Percentiles rank a stretch among this genome's conserved stretches.
Conservation (phyloP, 139 green algal species). For the Auxenochlorella pyrenoidosa region DNA sequence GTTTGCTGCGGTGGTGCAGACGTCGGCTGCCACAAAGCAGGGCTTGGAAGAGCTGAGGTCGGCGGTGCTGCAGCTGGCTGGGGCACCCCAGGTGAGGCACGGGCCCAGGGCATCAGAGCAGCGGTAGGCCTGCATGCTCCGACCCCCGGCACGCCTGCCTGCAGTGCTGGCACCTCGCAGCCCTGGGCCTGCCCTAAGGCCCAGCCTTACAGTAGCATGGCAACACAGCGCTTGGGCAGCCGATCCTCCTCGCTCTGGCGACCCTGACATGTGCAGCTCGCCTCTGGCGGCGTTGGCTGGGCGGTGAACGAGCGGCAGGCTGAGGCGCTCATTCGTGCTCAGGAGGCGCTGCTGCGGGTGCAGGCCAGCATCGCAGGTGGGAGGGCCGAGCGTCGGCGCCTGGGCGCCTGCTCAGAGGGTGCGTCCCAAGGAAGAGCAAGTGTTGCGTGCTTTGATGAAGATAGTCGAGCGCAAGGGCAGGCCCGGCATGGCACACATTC, state of each 20-base stretch:
- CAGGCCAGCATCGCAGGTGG: constrained; percentile 63
- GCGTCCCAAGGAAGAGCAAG: no score
- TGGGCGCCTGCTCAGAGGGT: no score
- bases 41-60: constrained; percentile 76
- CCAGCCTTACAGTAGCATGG: neutral
- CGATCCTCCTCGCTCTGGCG: neutral
- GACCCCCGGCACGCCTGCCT: neutral
- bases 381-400: neutral
- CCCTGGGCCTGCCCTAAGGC: no score
- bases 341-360: constrained; percentile 67
- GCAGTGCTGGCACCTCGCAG: no score
- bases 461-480: neutral
- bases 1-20: constrained; percentile 65
- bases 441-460: no score
- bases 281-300: constrained; percentile 81
- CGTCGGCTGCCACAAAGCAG: constrained; percentile 63
- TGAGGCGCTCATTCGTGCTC: constrained; percentile 82
- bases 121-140: neutral
- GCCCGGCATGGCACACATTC: no score
- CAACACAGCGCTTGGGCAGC: neutral
- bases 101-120: no score
- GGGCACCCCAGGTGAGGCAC: constrained; percentile 10
- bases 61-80: constrained; percentile 52
- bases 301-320: constrained; percentile 92
- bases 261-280: constrained; percentile 44